Base-by-base conservation (phyloP, 1,284 basidiomycete genomes). In the Malassezia furfur region DNA sequence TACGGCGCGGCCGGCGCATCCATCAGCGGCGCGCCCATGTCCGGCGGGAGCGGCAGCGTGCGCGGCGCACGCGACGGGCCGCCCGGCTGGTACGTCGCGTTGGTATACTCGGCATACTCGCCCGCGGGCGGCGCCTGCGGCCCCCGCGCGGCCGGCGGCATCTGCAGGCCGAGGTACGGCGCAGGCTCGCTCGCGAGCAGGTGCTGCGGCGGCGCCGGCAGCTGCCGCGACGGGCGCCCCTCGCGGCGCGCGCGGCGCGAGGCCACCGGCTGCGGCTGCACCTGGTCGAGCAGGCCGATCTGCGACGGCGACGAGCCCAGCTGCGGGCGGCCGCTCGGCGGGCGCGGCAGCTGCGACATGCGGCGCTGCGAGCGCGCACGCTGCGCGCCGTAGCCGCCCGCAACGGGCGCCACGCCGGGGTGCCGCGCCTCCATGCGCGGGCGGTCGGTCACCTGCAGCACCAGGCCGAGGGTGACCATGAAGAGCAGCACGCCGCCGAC, bases 381-480 rank as follows among this genome's bases (percentile, higher is more conserved):
- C 22, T 12, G 31, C 40, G 32, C 7, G 14, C 1, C 6, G 21
- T 45, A 31, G 38, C 38, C 22, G 17, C 38, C 38, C 1, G 38
- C 9, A 3, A 28, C 25, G 10, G 38, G 38, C 17, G 37, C 25
- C 8, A 21, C 14, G 12, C 38, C 19, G 7, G 41, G 34, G 17
- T 57, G 55, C 31, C 34, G 38, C 28, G 55, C 50, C 22, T 52
- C 45, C 12, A 49, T 28, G 12, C 50, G 44, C 7, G 55, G 55
- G 3, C 48, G 55, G 19, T 57, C 52, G 3, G 31, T 14, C 12
- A 41, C 36, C 38, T 57, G 38, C 14, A 52, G 34, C 6, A 57
- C 17, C 4, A 49, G 15, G 17, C 22, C 55, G 9, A 57, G 28
- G 12, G 52, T 4, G 9, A 57, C 3, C 34, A 50, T 14, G 3